Base-by-base conservation (phyloP, 2,329 filamentous ascomycete genomes). In the Verticillium zaregamsianum region DNA sequence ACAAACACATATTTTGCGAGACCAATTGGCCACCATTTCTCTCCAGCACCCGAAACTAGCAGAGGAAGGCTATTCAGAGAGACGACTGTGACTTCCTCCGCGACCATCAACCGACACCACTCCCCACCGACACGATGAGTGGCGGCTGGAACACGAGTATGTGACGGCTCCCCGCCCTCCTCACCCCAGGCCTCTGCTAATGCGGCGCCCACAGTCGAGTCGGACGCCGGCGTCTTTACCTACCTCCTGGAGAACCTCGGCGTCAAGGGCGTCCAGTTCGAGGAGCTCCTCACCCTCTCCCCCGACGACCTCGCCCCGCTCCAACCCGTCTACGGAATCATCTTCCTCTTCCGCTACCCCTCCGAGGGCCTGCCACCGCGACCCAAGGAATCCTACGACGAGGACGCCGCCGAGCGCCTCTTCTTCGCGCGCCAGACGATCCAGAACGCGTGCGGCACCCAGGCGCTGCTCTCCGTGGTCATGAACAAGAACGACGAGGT, bases 381-480 rank as follows among this genome's bases (percentile, higher is more conserved):
- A 33, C 56, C 63, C n/a, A 61, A 61, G 25, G 63, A 65, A 37
- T 82, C 79, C 37, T 97, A 92, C 75, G 93, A 97, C 78, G 81
- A 87, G 68, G 82, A 81, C 17, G 92, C 92, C 15, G 81, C 90
- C 20, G 88, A 92, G 65, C 82, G 85, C 64, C 83, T 97, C 69
- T 99, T 97, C 83, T 99, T 99, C 77, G 95, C 95, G 4, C 88
- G 90, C 33, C 95, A 99, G 80, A 98, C 94, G 4, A 99, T 99
- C 74, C 94, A 98, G 77, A 99, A 99, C 77, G 95, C 95, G 8
- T 99, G 95, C 78, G 95, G 93, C 55, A 99, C 95, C 17, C 95
- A 99, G 76, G 95, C 95, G 3, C 86, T 99, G 56, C 86, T 99
- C 49, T 95, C 91, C 59, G 91, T 98, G 60, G 84, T 98, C 35